Evolutionary conservation across 345 rosid species (phyloP).

Genomic region (Boechera stricta): DNA sequence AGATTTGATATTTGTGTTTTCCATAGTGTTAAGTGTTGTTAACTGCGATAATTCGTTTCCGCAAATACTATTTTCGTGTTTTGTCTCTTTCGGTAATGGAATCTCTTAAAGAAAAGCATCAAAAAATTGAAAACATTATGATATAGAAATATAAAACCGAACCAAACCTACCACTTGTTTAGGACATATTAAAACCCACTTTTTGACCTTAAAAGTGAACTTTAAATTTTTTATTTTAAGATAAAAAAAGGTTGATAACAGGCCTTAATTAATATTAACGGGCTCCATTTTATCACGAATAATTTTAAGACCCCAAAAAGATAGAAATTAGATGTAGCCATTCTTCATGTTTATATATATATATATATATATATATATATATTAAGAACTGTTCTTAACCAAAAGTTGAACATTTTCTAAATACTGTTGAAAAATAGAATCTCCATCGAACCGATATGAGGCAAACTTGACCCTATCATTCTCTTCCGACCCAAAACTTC

Average conservation of each 20-base stretch:
- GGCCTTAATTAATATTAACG: no score
- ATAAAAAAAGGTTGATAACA: no score
- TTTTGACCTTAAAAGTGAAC: not conserved
- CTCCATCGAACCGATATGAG: slow-evolving; percentile 6
- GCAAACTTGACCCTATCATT: slow-evolving; percentile 17
- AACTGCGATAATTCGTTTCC: slow-evolving; percentile 8
- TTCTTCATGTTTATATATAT: slow-evolving; percentile 1
- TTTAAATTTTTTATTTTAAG: no score
- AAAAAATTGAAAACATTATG: not conserved
- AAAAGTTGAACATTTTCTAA: slow-evolving; percentile 12
- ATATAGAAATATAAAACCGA: not conserved
- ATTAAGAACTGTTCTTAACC: no score
- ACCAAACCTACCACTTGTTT: slow-evolving; percentile 29
- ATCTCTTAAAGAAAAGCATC: not conserved
- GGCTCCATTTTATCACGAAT: not conserved
- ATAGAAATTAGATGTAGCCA: not conserved
- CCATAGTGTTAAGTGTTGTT: not conserved
- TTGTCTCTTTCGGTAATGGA: not conserved
- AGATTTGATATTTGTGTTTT: not conserved
- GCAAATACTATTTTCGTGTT: not conserved
- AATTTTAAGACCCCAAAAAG: not conserved
- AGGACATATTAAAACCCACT: not conserved
- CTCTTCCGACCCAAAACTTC: slow-evolving; percentile 42
- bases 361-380: no score
- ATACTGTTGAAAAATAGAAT: slow-evolving; percentile 29